A percentile compares a stretch with the other conserved stretches of the same genome.
These are phyloP conservation scores for Meredithiella fracta DNA, from an alignment of 2,329 filamentous ascomycete genomes.

Conservation along the genomic window DNA sequence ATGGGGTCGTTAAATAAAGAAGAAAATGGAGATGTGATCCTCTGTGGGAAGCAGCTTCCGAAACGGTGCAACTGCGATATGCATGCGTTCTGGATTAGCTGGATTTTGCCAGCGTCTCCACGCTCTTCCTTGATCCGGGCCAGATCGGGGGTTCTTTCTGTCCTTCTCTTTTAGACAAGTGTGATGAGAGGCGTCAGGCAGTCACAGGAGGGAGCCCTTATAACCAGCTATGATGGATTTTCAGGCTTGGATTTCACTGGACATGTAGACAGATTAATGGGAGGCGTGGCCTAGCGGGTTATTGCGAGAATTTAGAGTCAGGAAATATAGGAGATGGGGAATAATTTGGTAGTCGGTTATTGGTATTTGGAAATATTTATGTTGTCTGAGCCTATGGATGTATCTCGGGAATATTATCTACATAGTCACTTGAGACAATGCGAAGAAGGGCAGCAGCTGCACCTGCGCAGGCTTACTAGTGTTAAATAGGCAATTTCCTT, in stretches of 20 bases:
- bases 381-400: not conserved
- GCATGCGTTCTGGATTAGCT: not conserved
- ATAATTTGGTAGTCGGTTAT: too few relatives aligned
- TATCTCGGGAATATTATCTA: not conserved
- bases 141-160: not conserved
- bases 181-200: not conserved
- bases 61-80: not conserved
- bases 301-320: too few relatives aligned
- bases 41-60: slow-evolving; percentile 6
- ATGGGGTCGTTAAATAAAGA: not conserved
- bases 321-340: too few relatives aligned
- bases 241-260: not conserved
- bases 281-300: not conserved
- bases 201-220: not conserved
- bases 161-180: not conserved
- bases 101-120: not conserved
- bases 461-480: not conserved
- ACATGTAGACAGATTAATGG: not conserved
- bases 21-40: not conserved
- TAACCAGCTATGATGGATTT: not conserved
- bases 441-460: not conserved
- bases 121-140: not conserved
- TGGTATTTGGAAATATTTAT: not conserved
- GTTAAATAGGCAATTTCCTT: not conserved
- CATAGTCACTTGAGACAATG: not conserved